phyloP scores from a whole-genome alignment of 495 filamentous ascomycete species.

The Talaromyces nanjingensis region DNA sequence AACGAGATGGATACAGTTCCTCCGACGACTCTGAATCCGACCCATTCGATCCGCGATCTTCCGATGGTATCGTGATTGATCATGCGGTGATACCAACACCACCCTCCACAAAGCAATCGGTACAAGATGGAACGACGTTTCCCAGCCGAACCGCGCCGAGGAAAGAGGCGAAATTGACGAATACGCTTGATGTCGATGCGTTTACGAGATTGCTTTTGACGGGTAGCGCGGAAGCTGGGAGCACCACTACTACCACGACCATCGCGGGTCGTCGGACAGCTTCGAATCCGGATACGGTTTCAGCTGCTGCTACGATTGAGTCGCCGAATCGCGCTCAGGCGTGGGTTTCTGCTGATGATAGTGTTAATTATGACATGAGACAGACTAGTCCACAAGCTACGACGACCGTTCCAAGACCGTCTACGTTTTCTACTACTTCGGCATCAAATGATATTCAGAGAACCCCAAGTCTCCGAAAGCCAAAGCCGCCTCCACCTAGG shows the following conservation, averaged over 20 bases:
- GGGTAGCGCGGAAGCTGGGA: slow-evolving; percentile 33
- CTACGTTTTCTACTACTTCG: background rate
- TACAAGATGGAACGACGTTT: background rate
- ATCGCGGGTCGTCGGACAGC: background rate
- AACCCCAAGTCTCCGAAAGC: background rate
- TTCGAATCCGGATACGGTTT: background rate
- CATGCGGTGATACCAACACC: background rate
- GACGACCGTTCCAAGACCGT: background rate
- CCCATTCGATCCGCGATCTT: slow-evolving; percentile 13
- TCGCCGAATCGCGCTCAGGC: background rate
- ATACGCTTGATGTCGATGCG: slow-evolving; percentile 52
- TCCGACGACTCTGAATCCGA: slow-evolving; percentile 12
- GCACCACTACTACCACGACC: background rate
- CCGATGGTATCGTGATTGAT: background rate
- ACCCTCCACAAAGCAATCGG: background rate
- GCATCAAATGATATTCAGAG: slow-evolving; percentile 1
- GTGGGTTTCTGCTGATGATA: background rate
- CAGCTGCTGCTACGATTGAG: background rate
- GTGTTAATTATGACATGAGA: background rate
- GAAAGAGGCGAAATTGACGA: slow-evolving; percentile 3
- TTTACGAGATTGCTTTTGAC: slow-evolving; percentile 56
- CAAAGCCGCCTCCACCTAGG: slow-evolving; percentile 47
- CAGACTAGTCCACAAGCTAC: background rate
- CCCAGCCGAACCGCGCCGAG: background rate
- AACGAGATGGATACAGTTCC: slow-evolving; percentile 8